Evolutionary conservation across 495 filamentous ascomycete species (phyloP), one percentile per base, ranked within the genome.

Genomic region (Aspergillus bridgeri): DNA sequence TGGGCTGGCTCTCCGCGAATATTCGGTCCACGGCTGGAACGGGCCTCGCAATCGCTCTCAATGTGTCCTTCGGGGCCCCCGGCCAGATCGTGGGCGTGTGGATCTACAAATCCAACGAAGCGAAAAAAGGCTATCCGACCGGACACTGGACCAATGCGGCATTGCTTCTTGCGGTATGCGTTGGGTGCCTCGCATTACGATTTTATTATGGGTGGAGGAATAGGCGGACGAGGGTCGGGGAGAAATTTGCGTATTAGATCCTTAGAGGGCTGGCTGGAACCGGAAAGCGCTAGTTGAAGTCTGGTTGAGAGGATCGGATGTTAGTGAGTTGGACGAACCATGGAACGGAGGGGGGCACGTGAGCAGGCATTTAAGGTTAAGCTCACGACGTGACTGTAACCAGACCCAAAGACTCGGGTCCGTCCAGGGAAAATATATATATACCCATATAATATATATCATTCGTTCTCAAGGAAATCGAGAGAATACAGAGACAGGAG

Each of bases 81-180:
- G 87, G 86, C 5, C 86, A 89, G 65, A 88, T 89, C 22, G 82
- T 83, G 0, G 86, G 86, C 0, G 86, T 89, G 6, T 90, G 85
- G 82, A 88, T 89, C 44, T 90, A 89, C 68, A 86, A 85, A 60
- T 71, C 77, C 0, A 70, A 85, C 44, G 86, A 90, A 64, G 79
- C 72, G 15, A 68, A 71, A 33, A 65, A 47, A 5, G 87, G 87
- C 0, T 90, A 85, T 70, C 86, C 87, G 3, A 90, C 87, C 0
- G 87, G 86, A 1, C 86, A 83, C 52, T 81, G 78, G 72, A 77
- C 76, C 19, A 81, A 80, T 66, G 77, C 78, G 1, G 77, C 70
- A n/a, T 60, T 81, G 60, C 69, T 81, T 38, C 54, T 81, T 2
- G 69, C 73, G 29, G 73, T 76, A 8, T 56, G 51, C 21, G 66